These are phyloP conservation scores for Jackrogersella minutella DNA, from an alignment of 495 filamentous ascomycete genomes.

Conservation along the genomic window DNA sequence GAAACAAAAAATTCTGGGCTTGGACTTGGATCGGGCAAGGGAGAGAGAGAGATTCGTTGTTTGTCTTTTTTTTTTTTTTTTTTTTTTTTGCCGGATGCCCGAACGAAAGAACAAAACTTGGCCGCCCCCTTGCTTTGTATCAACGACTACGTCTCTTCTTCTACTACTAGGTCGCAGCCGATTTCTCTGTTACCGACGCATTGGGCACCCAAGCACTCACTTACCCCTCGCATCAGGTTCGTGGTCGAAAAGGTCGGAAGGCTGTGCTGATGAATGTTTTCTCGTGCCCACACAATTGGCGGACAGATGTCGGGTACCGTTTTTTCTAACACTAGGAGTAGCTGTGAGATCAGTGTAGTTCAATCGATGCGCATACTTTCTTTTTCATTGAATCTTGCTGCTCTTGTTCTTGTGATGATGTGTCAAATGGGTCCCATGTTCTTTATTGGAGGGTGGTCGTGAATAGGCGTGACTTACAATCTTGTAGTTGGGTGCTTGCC, in stretches of 20 bases:
- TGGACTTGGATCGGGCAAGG: constrained; percentile 31
- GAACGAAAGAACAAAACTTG: constrained; percentile 7
- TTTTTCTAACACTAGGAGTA: constrained; percentile 7
- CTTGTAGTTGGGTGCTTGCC: no score
- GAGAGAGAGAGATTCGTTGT: no score
- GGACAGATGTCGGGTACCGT: neutral
- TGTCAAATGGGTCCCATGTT: neutral
- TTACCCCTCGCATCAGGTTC: neutral
- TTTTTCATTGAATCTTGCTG: neutral
- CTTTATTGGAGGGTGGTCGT: neutral
- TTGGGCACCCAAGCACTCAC: no score
- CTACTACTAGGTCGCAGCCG: constrained; percentile 2
- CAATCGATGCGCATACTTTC: constrained; percentile 24
- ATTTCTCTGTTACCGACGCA: neutral
- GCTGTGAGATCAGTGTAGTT: constrained; percentile 23
- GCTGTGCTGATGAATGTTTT: constrained; percentile 11
- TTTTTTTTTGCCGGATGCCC: constrained; percentile 4
- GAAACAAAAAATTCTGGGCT: constrained; percentile 16
- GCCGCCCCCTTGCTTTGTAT: constrained; percentile 21
- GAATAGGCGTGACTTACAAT: neutral
- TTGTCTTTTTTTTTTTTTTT: constrained; percentile 3
- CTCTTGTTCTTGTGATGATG: neutral
- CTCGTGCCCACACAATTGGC: constrained; percentile 10
- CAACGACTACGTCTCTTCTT: constrained; percentile 15
- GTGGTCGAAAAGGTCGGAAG: no score